These are phyloP conservation scores for Myxozyma mucilagina DNA, from an alignment of 805 yeast genomes.

Conservation along the genomic window DNA sequence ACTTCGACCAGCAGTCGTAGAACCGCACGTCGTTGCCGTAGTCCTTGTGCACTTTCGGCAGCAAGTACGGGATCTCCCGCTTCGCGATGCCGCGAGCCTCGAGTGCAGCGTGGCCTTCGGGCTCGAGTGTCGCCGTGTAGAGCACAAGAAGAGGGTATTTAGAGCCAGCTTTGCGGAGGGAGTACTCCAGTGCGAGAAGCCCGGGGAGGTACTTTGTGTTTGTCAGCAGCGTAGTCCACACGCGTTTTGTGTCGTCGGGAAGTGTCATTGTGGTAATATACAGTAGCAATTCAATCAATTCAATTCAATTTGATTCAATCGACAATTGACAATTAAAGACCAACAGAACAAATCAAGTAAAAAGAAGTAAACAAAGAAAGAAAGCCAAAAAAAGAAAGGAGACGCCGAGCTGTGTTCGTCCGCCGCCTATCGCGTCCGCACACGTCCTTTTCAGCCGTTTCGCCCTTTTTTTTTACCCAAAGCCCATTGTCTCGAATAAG, in stretches of 20 bases:
- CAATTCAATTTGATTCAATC: too few species aligned
- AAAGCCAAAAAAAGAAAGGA: background rate
- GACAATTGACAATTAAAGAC: background rate
- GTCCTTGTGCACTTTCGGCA: constrained; percentile 49
- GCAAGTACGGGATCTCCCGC: constrained; percentile 45
- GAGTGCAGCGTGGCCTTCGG: constrained; percentile 47
- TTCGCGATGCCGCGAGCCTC: constrained; percentile 47
- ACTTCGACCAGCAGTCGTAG: constrained; percentile 62
- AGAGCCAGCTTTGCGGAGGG: constrained; percentile 48
- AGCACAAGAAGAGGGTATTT: constrained; percentile 55
- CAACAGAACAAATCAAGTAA: background rate
- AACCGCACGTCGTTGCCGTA: constrained; percentile 55
- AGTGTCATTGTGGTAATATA: background rate
- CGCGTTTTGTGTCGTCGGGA: constrained; percentile 35
- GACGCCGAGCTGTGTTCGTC: background rate
- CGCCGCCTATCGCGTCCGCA: background rate
- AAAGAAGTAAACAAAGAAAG: background rate
- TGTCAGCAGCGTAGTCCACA: constrained; percentile 61
- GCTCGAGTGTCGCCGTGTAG: constrained; percentile 51
- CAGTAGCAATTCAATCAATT: background rate
- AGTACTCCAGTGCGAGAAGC: constrained; percentile 51
- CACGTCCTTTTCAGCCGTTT: background rate
- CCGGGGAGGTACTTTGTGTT: constrained; percentile 54
- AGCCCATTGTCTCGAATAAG: background rate
- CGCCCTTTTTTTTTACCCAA: too few species aligned